phyloP scores from a whole-genome alignment of 2,329 filamentous ascomycete species.

The Cordyceps javanica region DNA sequence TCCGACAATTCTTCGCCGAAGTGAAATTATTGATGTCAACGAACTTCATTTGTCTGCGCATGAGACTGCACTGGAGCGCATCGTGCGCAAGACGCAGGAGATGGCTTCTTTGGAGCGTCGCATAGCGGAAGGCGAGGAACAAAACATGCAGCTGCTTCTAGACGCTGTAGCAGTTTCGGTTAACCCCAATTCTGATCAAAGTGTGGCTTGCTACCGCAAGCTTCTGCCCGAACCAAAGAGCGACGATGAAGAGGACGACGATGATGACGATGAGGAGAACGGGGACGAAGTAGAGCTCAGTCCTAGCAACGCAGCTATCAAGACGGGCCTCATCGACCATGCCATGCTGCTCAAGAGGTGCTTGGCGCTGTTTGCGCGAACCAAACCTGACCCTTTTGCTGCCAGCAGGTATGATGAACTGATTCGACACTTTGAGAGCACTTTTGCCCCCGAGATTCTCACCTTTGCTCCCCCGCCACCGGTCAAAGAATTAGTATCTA shows the following conservation, averaged over 20 bases:
- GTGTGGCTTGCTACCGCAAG: slow-evolving; percentile 70
- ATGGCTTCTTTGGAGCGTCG: slow-evolving; percentile 70
- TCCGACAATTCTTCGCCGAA: slow-evolving; percentile 83
- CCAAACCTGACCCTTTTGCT: slow-evolving; percentile 27
- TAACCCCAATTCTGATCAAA: slow-evolving; percentile 66
- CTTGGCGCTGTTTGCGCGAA: slow-evolving; percentile 61
- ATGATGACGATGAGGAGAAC: slow-evolving; percentile 34
- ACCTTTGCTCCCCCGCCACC: slow-evolving; percentile 50
- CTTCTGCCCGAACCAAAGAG: slow-evolving; percentile 54
- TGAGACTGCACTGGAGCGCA: slow-evolving; percentile 86
- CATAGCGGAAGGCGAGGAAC: slow-evolving; percentile 65
- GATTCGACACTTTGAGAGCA: slow-evolving; percentile 52
- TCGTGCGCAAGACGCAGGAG: slow-evolving; percentile 85
- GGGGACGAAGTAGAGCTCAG: slow-evolving; percentile 44
- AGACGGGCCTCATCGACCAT: slow-evolving; percentile 82
- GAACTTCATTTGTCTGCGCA: slow-evolving; percentile 65
- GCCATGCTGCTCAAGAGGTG: slow-evolving; percentile 82
- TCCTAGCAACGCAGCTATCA: slow-evolving; percentile 69
- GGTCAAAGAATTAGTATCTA: slow-evolving; percentile 33
- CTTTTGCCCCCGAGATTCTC: slow-evolving; percentile 60
- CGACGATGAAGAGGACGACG: slow-evolving; percentile 31
- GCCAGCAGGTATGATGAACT: slow-evolving; percentile 45
- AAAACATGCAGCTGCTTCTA: slow-evolving; percentile 60
- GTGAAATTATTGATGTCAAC: slow-evolving; percentile 68
- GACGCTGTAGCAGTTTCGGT: slow-evolving; percentile 74